Conservation (phyloP, 139 green algal species). For the Chlamydomonas applanata region DNA sequence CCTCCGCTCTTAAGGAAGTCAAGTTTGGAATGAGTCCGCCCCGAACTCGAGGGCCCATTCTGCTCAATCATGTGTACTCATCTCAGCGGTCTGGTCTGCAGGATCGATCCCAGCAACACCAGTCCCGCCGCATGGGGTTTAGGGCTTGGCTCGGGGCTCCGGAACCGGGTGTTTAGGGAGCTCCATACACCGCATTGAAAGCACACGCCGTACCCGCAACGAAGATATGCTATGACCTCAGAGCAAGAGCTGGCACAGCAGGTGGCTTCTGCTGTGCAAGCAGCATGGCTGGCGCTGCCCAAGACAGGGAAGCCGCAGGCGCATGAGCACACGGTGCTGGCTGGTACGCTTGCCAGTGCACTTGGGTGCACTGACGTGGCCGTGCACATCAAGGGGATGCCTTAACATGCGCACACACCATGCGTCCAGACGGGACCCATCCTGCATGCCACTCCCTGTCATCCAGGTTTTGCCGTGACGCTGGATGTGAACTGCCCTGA, state of each 20-base stretch:
- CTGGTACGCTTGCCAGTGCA: no score
- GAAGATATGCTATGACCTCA: no score
- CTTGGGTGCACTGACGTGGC: neutral
- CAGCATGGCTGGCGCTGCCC: conserved; percentile 41
- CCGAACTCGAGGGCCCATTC: neutral
- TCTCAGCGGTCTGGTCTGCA: neutral
- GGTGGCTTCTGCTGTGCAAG: conserved; percentile 39
- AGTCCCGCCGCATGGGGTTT: no score
- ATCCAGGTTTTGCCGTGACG: conserved; percentile 11
- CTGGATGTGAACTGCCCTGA: no score
- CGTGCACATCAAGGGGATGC: neutral
- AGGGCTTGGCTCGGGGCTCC: no score
- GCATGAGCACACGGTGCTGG: conserved; percentile 77
- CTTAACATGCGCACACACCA: neutral
- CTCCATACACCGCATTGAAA: no score
- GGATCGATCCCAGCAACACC: no score
- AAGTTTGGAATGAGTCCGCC: neutral
- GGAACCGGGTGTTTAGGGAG: no score
- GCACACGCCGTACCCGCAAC: no score
- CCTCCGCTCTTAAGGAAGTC: no score
- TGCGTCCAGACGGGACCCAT: no score
- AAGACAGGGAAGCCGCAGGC: conserved; percentile 78
- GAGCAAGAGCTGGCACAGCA: neutral
- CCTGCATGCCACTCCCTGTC: no score
- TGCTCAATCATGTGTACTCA: neutral